Base-by-base conservation (phyloP, 495 filamentous ascomycete genomes). In the Elasticomyces elasticus region DNA sequence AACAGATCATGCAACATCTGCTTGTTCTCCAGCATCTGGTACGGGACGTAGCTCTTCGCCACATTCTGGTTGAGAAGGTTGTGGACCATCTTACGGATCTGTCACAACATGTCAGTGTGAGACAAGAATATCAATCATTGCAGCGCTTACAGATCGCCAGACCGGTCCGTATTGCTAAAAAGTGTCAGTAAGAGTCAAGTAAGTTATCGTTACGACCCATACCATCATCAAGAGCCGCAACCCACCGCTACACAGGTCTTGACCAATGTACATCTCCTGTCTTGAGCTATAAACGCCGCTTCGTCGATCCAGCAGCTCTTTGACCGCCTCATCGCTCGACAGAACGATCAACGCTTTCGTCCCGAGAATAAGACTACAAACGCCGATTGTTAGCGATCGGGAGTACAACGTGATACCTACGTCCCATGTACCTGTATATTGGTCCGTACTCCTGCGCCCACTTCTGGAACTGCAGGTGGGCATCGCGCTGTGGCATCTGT, bases 21-120 rank as follows among this genome's bases (percentile, higher is more conserved):
- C 61, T 71, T 71, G 62, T 73, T 75, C 56, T 77, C 74, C 42
- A 77, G 69, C 41, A 73, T 66, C 59, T 77, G 74, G 62, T 77
- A 77, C 6, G 74, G 74, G 7, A 77, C 69, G 60, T 75, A 71
- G 4, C 43, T 61, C 44, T 58, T 55, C 3, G 69, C 56, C 9
- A 58, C 61, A 12, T 64, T 59, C 42, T 73, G 59, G 64, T 75
- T 74, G 35, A 77, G 65, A 2, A 75, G 56, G 19, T 67, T 61
- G 62, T 76, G 73, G 1, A 71, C 60, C 42, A 73, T 62, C 56
- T 70, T 72, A 44, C 74, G 70, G 48, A 66, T 59, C 65, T 56
- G 23, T 1, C 11, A 23, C 19, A 24, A 49, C 17, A 4, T 15
- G 30, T 48, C 5, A 46, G 23, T 22, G 35, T 17, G 5, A 15